Conservation (phyloP, 176 grass and related monocot genomes). For the Eleusine indica region DNA sequence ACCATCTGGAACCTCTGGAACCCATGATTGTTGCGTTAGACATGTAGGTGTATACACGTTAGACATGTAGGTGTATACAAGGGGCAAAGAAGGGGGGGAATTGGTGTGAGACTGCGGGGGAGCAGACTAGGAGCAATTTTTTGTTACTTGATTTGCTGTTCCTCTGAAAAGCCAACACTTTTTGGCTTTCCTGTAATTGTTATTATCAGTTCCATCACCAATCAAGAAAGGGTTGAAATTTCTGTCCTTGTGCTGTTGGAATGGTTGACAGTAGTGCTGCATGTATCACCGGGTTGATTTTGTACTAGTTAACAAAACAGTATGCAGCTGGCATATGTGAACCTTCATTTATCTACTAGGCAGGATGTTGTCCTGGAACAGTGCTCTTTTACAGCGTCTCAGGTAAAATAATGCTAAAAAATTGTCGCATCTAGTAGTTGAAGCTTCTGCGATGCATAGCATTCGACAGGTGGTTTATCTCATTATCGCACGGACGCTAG, state of each 20-base stretch:
- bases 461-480: not conserved
- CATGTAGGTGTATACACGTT: slow-evolving; percentile 49
- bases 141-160: slow-evolving; percentile 25
- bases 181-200: slow-evolving; percentile 49
- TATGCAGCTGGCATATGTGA: not conserved
- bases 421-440: not conserved
- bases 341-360: not conserved
- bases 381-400: too few species aligned
- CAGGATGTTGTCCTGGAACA: not conserved
- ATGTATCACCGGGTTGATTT: not conserved
- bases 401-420: too few species aligned
- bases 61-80: slow-evolving; percentile 50
- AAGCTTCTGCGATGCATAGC: not conserved
- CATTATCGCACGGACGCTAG: not conserved
- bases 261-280: not conserved
- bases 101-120: slow-evolving; percentile 32
- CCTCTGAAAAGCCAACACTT: slow-evolving; percentile 31
- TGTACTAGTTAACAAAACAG: not conserved
- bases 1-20: slow-evolving; percentile 39
- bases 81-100: slow-evolving; percentile 1
- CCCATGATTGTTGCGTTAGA: slow-evolving; percentile 37
- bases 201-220: slow-evolving; percentile 18
- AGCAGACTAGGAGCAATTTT: not conserved
- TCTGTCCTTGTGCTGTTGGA: not conserved
- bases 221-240: slow-evolving; percentile 12